A percentile compares a stretch with the other conserved stretches of the same genome.
Evolutionary conservation across 176 grass and related monocot genomes (phyloP).

Genomic region (Lolium perenne): DNA sequence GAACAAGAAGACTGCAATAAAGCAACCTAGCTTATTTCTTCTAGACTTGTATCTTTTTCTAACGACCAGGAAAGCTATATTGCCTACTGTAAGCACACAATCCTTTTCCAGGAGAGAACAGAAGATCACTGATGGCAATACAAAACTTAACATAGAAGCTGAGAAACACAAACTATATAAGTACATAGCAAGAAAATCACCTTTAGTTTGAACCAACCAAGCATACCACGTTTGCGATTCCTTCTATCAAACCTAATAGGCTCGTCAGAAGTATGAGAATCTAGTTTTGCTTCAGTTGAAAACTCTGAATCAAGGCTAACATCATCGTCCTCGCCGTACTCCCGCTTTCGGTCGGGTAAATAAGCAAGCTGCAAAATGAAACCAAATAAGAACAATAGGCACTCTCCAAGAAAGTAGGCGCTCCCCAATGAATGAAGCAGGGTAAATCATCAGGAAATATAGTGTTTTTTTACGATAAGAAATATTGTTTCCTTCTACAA

Average conservation of each 20-base stretch:
- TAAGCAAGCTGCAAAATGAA: conserved; percentile 84
- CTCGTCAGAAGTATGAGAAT: conserved; percentile 65
- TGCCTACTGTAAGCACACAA: conserved; percentile 1
- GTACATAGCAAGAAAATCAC: conserved; percentile 45
- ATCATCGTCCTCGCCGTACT: conserved; percentile 77
- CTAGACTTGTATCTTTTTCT: neutral
- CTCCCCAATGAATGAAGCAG: neutral
- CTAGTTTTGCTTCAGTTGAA: conserved; percentile 77
- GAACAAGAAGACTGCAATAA: neutral
- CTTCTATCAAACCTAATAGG: conserved; percentile 75
- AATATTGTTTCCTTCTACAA: conserved; percentile 10
- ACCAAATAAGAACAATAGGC: conserved; percentile 36
- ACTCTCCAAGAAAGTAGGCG: neutral
- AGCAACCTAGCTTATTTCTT: neutral
- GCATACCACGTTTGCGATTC: conserved; percentile 87
- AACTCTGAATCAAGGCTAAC: conserved; percentile 86
- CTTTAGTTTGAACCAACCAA: conserved; percentile 97
- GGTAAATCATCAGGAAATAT: conserved; percentile 31
- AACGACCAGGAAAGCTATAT: neutral
- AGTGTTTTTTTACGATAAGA: neutral
- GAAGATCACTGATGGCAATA: neutral
- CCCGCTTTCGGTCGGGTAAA: conserved; percentile 89
- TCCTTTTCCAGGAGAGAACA: conserved; percentile 2
- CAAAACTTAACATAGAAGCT: conserved; percentile 6
- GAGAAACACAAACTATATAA: conserved; percentile 10